Evolutionary conservation across 768 basidiomycete species (phyloP).

Genomic region (Amanita inopinata): DNA sequence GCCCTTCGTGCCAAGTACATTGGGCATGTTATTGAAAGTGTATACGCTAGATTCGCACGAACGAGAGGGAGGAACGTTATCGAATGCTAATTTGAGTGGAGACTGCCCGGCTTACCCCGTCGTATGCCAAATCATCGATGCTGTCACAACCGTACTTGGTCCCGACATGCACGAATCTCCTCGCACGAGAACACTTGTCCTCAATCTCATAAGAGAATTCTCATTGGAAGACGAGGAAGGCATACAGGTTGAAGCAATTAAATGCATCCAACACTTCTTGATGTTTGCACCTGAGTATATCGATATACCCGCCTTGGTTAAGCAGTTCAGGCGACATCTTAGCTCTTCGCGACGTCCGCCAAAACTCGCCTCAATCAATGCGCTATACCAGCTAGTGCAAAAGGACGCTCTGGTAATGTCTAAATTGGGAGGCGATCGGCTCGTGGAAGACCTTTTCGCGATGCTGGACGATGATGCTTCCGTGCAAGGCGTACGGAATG

Average conservation of each 20-base stretch:
- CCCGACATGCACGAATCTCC: slow-evolving; percentile 91
- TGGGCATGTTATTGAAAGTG: slow-evolving; percentile 85
- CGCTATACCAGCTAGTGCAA: slow-evolving; percentile 93
- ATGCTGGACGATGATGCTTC: slow-evolving; percentile 93
- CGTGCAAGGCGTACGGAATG: slow-evolving; percentile 87
- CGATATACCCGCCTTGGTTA: slow-evolving; percentile 71
- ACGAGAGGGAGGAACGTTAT: slow-evolving; percentile 77
- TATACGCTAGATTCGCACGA: slow-evolving; percentile 90
- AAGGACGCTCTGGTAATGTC: slow-evolving; percentile 89
- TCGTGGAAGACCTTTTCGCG: slow-evolving; percentile 91
- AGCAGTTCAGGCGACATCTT: slow-evolving; percentile 69
- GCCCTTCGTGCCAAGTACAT: slow-evolving; percentile 78
- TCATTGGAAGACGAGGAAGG: slow-evolving; percentile 80
- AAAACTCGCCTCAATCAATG: slow-evolving; percentile 92
- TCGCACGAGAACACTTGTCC: slow-evolving; percentile 67
- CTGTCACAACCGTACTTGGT: slow-evolving; percentile 86
- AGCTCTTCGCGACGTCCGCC: slow-evolving; percentile 74
- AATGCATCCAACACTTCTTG: slow-evolving; percentile 92
- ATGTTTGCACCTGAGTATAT: slow-evolving; percentile 90
- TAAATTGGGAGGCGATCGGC: slow-evolving; percentile 83
- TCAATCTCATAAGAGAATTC: slow-evolving; percentile 82
- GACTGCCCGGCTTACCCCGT: slow-evolving; percentile 90
- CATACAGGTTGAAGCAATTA: slow-evolving; percentile 87
- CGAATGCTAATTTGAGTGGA: slow-evolving; percentile 78
- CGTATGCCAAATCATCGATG: slow-evolving; percentile 86